phyloP scores from a whole-genome alignment of 345 rosid species.

The Microthlaspi erraticum region DNA sequence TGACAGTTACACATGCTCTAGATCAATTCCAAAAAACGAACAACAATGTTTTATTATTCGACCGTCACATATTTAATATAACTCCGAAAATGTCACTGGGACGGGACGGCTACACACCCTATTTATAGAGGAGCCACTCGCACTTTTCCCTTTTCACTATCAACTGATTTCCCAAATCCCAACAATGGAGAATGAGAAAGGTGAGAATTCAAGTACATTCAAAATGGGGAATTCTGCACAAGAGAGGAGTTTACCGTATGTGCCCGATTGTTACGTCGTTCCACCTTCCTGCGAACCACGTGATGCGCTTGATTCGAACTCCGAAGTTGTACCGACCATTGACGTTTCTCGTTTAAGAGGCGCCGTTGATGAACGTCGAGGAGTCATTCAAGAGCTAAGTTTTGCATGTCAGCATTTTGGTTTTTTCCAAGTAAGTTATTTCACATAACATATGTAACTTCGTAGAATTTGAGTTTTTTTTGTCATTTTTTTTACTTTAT shows the following conservation, averaged over 20 bases:
- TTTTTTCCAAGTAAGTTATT: constrained; percentile 59
- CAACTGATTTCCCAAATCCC: constrained; percentile 3
- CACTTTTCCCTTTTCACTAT: neutral
- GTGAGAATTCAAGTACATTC: constrained; percentile 42
- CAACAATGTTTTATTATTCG: constrained; percentile 32
- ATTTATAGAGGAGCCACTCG: constrained; percentile 25
- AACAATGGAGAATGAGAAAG: constrained; percentile 45
- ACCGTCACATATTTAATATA: constrained; percentile 16
- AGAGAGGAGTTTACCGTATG: constrained; percentile 50
- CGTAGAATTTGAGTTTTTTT: neutral
- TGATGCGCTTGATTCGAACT: constrained; percentile 28
- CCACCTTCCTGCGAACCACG: constrained; percentile 44
- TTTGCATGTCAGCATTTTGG: constrained; percentile 53
- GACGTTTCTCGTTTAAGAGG: constrained; percentile 53
- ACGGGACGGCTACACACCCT: constrained; percentile 29
- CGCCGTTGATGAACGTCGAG: constrained; percentile 40
- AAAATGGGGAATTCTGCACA: constrained; percentile 55
- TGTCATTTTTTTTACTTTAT: neutral
- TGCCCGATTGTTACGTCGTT: constrained; percentile 47
- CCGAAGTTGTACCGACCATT: constrained; percentile 48
- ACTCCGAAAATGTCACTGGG: neutral
- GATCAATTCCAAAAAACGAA: neutral
- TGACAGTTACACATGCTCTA: constrained; percentile 33
- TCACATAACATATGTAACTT: neutral
- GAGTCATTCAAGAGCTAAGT: constrained; percentile 48